Percentiles rank a stretch among this genome's conserved stretches.
Conservation (phyloP, 176 grass and related monocot genomes). For the Zoysia pacifica region DNA sequence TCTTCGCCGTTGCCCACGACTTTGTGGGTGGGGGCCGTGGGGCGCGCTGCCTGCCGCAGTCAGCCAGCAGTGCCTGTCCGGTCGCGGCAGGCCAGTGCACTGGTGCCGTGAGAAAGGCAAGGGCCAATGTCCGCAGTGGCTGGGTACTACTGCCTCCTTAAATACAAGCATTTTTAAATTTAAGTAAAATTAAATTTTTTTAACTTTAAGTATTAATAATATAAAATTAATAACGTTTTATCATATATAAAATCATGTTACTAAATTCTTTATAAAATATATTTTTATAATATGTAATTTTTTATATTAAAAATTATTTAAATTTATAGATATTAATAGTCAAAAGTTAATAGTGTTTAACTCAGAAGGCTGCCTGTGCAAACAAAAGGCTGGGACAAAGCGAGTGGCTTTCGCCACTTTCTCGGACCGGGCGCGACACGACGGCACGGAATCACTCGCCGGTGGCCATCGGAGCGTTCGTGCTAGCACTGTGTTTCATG, state of each 20-base stretch:
- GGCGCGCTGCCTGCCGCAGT: neutral
- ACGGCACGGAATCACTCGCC: slow-evolving; percentile 3
- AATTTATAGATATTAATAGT: too few relatives aligned
- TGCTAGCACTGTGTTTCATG: neutral
- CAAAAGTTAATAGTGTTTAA: too few relatives aligned
- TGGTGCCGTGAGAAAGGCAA: too few relatives aligned
- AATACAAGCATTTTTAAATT: too few relatives aligned
- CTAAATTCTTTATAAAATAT: too few relatives aligned
- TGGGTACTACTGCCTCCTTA: neutral
- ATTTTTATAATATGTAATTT: too few relatives aligned
- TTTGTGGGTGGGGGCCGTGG: neutral
- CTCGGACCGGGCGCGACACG: slow-evolving; percentile 12
- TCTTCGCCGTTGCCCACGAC: neutral
- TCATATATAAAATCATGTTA: too few relatives aligned
- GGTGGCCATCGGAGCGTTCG: neutral
- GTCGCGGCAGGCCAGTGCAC: neutral
- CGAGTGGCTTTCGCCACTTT: slow-evolving; percentile 35
- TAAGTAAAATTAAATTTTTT: too few relatives aligned
- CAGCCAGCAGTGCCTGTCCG: neutral
- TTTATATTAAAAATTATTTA: too few relatives aligned
- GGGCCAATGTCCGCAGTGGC: neutral
- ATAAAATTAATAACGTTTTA: too few relatives aligned
- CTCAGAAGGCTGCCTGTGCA: too few relatives aligned
- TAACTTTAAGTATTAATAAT: too few relatives aligned
- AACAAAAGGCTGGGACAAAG: slow-evolving; percentile 38